These are phyloP conservation scores for Gnomoniopsis sp. DNA, from an alignment of 2,329 filamentous ascomycete species.

Conservation along the genomic window DNA sequence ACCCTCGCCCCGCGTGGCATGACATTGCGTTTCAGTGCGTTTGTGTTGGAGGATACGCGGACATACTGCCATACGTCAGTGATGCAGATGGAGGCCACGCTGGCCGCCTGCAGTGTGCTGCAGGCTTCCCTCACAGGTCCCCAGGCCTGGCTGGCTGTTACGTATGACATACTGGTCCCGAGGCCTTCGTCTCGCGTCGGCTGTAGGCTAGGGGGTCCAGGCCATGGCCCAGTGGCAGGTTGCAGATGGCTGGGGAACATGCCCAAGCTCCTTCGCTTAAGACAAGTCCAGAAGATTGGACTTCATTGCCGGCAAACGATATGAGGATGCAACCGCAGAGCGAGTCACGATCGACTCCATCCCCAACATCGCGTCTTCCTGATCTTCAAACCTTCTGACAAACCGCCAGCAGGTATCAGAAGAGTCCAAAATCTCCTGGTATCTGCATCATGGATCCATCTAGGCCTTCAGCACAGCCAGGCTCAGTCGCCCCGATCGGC, in stretches of 20 bases:
- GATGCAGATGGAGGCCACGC: too few relatives aligned
- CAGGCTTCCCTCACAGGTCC: neutral
- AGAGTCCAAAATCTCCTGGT: neutral
- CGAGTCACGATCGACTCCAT: neutral
- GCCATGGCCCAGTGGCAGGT: neutral
- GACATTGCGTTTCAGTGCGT: neutral
- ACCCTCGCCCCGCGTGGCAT: neutral
- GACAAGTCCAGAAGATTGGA: neutral
- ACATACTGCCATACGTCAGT: too few relatives aligned
- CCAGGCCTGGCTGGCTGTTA: neutral
- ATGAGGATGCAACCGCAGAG: neutral
- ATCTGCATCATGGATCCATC: neutral
- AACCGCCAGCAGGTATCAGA: too few relatives aligned
- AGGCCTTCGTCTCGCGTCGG: neutral
- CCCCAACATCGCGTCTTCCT: neutral
- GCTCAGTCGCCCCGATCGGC: conserved; percentile 6
- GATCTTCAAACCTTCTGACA: neutral
- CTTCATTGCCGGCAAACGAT: neutral
- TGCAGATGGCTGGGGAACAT: too few relatives aligned
- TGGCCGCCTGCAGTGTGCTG: neutral
- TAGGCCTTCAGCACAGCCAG: conserved; percentile 3
- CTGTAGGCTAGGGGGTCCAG: neutral
- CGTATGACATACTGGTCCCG: neutral
- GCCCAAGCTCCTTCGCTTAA: neutral
- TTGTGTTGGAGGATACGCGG: too few relatives aligned